Conservation (phyloP, 176 grass and related monocot species). For the Coix lacrymajobi region DNA sequence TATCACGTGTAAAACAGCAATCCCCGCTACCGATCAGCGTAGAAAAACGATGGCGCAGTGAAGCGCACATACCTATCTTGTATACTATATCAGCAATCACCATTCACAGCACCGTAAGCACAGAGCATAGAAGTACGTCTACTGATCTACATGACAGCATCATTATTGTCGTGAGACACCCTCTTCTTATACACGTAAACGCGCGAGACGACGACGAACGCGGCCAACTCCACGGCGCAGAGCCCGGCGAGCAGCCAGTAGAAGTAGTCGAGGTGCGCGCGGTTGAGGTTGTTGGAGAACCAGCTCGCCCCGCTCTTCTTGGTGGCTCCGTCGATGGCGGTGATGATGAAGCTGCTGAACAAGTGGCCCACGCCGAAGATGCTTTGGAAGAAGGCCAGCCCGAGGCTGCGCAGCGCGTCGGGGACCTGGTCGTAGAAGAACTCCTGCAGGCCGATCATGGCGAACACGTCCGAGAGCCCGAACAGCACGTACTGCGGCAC, state of each 20-base stretch:
- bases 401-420: slow-evolving; percentile 51
- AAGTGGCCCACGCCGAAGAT: slow-evolving; percentile 58
- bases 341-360: slow-evolving; percentile 49
- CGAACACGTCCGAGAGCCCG: slow-evolving; percentile 74
- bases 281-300: slow-evolving; percentile 52
- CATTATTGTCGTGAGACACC: background rate
- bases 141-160: slow-evolving; percentile 33
- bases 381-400: slow-evolving; percentile 60
- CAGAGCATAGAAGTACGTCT: background rate
- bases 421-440: slow-evolving; percentile 96
- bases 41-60: too few species aligned
- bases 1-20: too few species aligned
- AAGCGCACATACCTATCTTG: too few species aligned
- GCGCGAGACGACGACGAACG: slow-evolving; percentile 31
- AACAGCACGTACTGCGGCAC: slow-evolving; percentile 71
- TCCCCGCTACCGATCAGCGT: too few species aligned
- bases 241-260: slow-evolving; percentile 47
- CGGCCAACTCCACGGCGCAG: slow-evolving; percentile 31
- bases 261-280: slow-evolving; percentile 53
- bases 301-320: slow-evolving; percentile 34
- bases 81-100: background rate
- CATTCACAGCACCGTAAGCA: background rate
- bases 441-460: slow-evolving; percentile 77
- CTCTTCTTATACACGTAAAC: slow-evolving; percentile 47
- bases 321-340: slow-evolving; percentile 34